These are phyloP conservation scores for Omphalotus guepiniiformis DNA, from an alignment of 768 basidiomycete genomes.

Conservation along the genomic window DNA sequence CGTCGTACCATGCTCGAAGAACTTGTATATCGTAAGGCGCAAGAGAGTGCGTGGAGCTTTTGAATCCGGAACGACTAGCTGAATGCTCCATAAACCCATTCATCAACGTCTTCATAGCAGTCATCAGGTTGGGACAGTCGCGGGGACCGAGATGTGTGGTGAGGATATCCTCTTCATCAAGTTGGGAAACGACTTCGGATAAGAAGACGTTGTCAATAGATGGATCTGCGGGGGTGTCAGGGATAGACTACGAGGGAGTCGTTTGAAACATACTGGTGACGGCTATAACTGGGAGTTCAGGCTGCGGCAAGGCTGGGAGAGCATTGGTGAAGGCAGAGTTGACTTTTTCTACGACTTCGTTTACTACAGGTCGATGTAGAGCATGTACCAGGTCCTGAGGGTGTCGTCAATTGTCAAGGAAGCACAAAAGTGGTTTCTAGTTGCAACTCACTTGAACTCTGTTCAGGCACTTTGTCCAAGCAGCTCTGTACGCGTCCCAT, in stretches of 20 bases:
- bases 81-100: constrained; percentile 44
- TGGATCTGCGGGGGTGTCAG: neutral
- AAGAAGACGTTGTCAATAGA: constrained; percentile 43
- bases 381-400: constrained; percentile 44
- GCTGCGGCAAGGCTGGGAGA: constrained; percentile 52
- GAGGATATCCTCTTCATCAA: constrained; percentile 26
- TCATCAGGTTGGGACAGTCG: constrained; percentile 49
- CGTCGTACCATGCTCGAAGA: constrained; percentile 57
- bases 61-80: neutral
- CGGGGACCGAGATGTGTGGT: constrained; percentile 52
- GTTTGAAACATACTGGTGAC: constrained; percentile 42
- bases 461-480: constrained; percentile 57
- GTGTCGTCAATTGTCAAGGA: constrained; percentile 5
- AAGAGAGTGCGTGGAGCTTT: constrained; percentile 37
- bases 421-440: neutral
- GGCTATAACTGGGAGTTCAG: constrained; percentile 57
- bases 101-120: constrained; percentile 54
- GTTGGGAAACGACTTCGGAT: constrained; percentile 34
- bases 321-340: constrained; percentile 37
- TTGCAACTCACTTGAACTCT: constrained; percentile 44
- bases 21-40: constrained; percentile 59
- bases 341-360: constrained; percentile 40
- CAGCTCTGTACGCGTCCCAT: constrained; percentile 47
- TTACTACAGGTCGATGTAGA: constrained; percentile 46
- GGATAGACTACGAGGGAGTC: neutral